Evolutionary conservation across 371 early-diverging fungal species (phyloP), one percentile per base, ranked within the genome.

Genomic region (Nematocida parisii): DNA sequence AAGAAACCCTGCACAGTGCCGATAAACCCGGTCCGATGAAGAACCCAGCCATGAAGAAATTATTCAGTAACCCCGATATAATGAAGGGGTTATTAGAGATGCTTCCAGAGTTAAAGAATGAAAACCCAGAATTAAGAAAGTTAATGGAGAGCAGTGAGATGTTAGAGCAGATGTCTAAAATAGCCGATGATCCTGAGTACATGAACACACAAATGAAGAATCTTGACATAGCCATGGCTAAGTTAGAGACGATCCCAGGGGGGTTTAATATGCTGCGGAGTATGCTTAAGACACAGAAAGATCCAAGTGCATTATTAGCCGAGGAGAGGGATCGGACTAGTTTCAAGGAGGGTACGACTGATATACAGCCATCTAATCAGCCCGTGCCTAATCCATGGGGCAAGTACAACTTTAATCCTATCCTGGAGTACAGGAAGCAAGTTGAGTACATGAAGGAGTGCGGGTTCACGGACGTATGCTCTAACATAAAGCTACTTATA

Each of bases 381-480:
- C 60, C 83, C 0, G 73, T 85, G 24, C 85, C 86, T 47, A 85
- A 84, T 44, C 61, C 64, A 5, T 70, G 71, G 74, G 24, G 56
- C 13, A 72, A 7, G 22, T 73, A 72, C 15, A 72, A 75, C 75
- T 66, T 68, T 42, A 87, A 86, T 68, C 75, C 55, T 13, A 50
- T 86, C 6, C 13, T 87, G 27, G 73, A 84, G 58, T 92, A 90
- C 88, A 89, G 89, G 72, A 83, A 88, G 60, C 90, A 92, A 85
- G 86, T 92, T 15, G 90, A 87, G 13, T 89, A 90, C 66, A 84
- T 93, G 61, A 90, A 90, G 70, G 92, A 92, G 70, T 92, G 92
- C 91, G 94, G 94, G 22, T 93, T 93, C 82, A 82, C 87, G 33
- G 91, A 93, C 85, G 87, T 89, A 44, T 88, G 89, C 61, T 87